Conservation (phyloP, 768 basidiomycete species). For the Hortiboletus campestris region DNA sequence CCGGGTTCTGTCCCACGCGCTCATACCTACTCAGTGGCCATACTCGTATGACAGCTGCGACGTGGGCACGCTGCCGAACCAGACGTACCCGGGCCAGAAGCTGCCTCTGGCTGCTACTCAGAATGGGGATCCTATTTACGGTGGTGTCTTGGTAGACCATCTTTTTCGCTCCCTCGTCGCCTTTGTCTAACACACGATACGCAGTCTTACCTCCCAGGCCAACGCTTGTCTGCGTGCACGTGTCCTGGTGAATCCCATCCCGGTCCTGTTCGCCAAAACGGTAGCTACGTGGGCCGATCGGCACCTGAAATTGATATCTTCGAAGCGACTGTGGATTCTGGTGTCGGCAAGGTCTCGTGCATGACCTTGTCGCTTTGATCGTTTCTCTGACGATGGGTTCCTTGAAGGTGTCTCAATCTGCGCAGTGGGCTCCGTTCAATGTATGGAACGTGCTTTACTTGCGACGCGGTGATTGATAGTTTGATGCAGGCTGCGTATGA, state of each 20-base stretch:
- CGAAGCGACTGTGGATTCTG: conserved; percentile 42
- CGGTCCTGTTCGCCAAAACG: conserved; percentile 48
- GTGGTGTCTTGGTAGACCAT: conserved; percentile 23
- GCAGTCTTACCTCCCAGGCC: conserved; percentile 52
- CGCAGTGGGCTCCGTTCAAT: conserved; percentile 42
- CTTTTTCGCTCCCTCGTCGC: not conserved
- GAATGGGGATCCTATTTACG: conserved; percentile 37
- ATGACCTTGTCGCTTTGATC: conserved; percentile 1
- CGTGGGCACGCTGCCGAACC: conserved; percentile 75
- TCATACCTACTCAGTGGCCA: conserved; percentile 42
- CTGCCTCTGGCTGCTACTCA: conserved; percentile 44
- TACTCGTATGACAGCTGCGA: conserved; percentile 65
- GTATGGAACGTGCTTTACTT: conserved; percentile 19
- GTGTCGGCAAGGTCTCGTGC: conserved; percentile 34
- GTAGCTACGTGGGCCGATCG: conserved; percentile 48
- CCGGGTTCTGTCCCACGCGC: not conserved
- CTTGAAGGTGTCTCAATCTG: conserved; percentile 51
- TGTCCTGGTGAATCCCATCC: conserved; percentile 58
- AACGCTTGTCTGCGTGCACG: conserved; percentile 57
- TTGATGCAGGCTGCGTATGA: conserved; percentile 41
- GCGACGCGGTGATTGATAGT: not conserved
- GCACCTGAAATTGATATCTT: conserved; percentile 64
- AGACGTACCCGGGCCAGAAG: conserved; percentile 49
- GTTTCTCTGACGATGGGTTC: conserved; percentile 8
- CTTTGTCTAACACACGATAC: not conserved